Conservation (phyloP, 176 grass and related monocot genomes). For the Eleusine coracana region DNA sequence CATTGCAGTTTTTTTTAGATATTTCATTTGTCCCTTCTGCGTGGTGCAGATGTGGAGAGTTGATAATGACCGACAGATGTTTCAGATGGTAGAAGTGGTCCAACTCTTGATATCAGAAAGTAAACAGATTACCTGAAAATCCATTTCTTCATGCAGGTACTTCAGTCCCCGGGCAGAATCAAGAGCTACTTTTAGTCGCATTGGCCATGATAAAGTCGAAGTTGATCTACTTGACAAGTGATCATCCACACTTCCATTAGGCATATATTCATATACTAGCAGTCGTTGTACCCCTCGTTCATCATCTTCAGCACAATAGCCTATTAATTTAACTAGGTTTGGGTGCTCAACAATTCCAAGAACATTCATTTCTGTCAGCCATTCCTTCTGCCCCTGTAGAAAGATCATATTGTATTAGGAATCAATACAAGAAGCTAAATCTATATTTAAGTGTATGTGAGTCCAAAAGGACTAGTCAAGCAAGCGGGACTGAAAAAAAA, state of each 20-base stretch:
- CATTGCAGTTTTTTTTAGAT: background rate
- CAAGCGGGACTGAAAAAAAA: slow-evolving; percentile 20
- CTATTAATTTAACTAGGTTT: slow-evolving; percentile 96
- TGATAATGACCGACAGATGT: slow-evolving; percentile 10
- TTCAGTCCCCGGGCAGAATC: slow-evolving; percentile 82
- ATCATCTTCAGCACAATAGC: slow-evolving; percentile 93
- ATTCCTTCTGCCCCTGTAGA: slow-evolving; percentile 94
- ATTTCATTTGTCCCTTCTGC: background rate
- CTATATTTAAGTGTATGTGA: slow-evolving; percentile 22
- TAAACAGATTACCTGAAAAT: slow-evolving; percentile 79
- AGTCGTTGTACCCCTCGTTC: slow-evolving; percentile 90
- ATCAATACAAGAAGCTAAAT: slow-evolving; percentile 4
- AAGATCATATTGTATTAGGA: slow-evolving; percentile 36
- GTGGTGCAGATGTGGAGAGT: slow-evolving; percentile 13
- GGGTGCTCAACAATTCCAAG: slow-evolving; percentile 90
- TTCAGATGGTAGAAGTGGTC: background rate
- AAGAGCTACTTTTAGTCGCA: slow-evolving; percentile 84
- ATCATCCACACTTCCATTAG: slow-evolving; percentile 88
- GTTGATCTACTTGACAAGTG: slow-evolving; percentile 71
- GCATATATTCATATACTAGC: slow-evolving; percentile 95
- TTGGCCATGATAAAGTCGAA: slow-evolving; percentile 88
- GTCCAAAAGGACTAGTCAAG: slow-evolving; percentile 19
- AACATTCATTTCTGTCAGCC: slow-evolving; percentile 97
- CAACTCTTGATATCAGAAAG: slow-evolving; percentile 10
- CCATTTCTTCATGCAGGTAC: slow-evolving; percentile 96